A percentile compares a stretch with the other conserved stretches of the same genome.
phyloP scores from a whole-genome alignment of 2,329 filamentous ascomycete genomes.

The Cordyceps javanica region DNA sequence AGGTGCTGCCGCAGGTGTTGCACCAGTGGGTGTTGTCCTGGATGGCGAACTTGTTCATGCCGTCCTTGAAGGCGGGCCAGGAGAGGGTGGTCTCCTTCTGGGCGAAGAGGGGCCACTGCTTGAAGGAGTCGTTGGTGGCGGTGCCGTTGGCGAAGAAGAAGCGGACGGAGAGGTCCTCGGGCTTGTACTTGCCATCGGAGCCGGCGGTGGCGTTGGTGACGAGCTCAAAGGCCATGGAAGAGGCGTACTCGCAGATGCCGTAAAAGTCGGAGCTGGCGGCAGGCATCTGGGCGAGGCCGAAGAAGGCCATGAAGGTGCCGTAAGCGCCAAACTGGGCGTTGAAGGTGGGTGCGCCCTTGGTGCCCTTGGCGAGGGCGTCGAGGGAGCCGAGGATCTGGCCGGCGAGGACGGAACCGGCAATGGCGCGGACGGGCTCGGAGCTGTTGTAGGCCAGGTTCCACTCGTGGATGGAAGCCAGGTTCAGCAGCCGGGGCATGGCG shows the following conservation, averaged over 20 bases:
- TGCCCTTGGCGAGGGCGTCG: slow-evolving; percentile 41
- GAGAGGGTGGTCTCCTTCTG: slow-evolving; percentile 47
- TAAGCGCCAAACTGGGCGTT: slow-evolving; percentile 56
- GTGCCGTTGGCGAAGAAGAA: slow-evolving; percentile 58
- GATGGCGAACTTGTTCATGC: slow-evolving; percentile 63
- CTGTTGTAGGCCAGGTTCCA: slow-evolving; percentile 77
- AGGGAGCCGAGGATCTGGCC: slow-evolving; percentile 49
- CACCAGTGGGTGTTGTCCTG: slow-evolving; percentile 67
- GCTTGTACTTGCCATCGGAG: slow-evolving; percentile 34
- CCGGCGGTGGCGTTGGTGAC: slow-evolving; percentile 46
- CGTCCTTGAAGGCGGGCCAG: slow-evolving; percentile 61
- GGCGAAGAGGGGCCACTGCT: slow-evolving; percentile 54
- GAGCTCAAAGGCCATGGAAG: slow-evolving; percentile 73
- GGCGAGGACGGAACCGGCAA: slow-evolving; percentile 52
- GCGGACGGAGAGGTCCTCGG: slow-evolving; percentile 47
- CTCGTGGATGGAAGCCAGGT: slow-evolving; percentile 74
- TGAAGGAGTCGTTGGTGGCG: slow-evolving; percentile 45
- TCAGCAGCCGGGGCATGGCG: slow-evolving; percentile 56
- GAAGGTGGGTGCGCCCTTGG: slow-evolving; percentile 32
- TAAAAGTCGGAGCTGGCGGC: slow-evolving; percentile 56
- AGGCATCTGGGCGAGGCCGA: slow-evolving; percentile 50
- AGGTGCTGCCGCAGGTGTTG: slow-evolving; percentile 64
- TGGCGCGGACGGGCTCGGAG: slow-evolving; percentile 58
- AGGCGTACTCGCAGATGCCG: slow-evolving; percentile 78
- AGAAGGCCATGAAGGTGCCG: slow-evolving; percentile 57